Conservation (phyloP, 148 eudicot genomes). For the Heliamphora exappendiculata region DNA sequence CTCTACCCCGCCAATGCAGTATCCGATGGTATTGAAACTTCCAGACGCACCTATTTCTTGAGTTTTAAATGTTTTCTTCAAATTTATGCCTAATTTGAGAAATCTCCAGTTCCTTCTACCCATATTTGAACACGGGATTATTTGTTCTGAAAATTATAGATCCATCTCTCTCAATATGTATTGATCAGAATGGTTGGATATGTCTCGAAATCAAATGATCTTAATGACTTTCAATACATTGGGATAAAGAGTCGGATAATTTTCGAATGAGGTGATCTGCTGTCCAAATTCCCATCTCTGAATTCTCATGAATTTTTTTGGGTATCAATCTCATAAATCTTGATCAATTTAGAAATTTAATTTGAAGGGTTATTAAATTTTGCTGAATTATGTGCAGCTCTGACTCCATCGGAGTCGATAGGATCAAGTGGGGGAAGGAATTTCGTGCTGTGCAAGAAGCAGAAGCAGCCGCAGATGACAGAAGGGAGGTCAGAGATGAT, state of each 20-base stretch:
- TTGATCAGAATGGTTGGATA: no score
- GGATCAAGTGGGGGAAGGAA: conserved; percentile 48
- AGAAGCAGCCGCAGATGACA: conserved; percentile 22
- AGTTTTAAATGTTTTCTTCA: not conserved
- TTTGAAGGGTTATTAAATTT: not conserved
- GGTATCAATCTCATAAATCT: not conserved
- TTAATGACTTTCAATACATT: no score
- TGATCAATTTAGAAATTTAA: conserved; percentile 3
- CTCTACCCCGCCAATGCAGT: conserved; percentile 46
- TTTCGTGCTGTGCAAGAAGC: conserved; percentile 51
- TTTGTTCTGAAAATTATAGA: no score
- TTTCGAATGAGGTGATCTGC: no score
- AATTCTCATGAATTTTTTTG: no score
- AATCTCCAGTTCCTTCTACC: not conserved
- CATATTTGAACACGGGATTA: no score
- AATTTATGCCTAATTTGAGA: not conserved
- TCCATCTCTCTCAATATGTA: no score
- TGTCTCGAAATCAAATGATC: no score
- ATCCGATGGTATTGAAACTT: conserved; percentile 38
- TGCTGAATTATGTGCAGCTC: conserved; percentile 19
- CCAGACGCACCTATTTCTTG: not conserved
- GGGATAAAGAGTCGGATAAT: no score
- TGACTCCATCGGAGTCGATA: conserved; percentile 39
- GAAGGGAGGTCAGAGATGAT: conserved; percentile 21
- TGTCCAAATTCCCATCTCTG: no score